Conservation (phyloP, 2,329 filamentous ascomycete genomes). For the Fusarium cyanostomum region DNA sequence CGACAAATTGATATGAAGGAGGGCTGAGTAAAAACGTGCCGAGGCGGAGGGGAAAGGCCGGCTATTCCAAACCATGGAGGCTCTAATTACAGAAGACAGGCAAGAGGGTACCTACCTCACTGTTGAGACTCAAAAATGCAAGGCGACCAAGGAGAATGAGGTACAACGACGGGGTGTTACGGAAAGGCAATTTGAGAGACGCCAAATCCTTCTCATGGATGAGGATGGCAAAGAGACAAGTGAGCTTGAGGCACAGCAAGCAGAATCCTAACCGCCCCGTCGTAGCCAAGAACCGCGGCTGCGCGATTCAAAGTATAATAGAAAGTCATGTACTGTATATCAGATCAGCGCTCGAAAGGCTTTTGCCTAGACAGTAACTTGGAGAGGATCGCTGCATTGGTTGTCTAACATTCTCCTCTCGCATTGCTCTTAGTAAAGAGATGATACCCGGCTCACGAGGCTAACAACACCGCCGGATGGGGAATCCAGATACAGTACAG, state of each 20-base stretch:
- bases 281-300: too few relatives aligned
- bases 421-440: too few relatives aligned
- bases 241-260: constrained; percentile 17
- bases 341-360: background rate
- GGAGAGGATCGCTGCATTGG: too few relatives aligned
- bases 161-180: constrained; percentile 15
- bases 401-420: too few relatives aligned
- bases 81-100: background rate
- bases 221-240: constrained; percentile 6
- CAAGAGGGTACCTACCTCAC: constrained; percentile 3
- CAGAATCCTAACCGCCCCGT: background rate
- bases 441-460: too few relatives aligned
- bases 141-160: background rate
- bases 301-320: too few relatives aligned
- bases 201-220: constrained; percentile 9
- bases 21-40: background rate
- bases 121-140: background rate
- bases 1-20: background rate
- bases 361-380: too few relatives aligned
- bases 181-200: constrained; percentile 5
- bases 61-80: constrained; percentile 1
- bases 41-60: background rate
- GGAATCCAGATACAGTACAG: constrained; percentile 8
- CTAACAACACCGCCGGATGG: too few relatives aligned
- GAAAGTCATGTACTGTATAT: background rate